Evolutionary conservation across 805 yeast genomes (phyloP).

Genomic region (Hagleromyces aurorensis): DNA sequence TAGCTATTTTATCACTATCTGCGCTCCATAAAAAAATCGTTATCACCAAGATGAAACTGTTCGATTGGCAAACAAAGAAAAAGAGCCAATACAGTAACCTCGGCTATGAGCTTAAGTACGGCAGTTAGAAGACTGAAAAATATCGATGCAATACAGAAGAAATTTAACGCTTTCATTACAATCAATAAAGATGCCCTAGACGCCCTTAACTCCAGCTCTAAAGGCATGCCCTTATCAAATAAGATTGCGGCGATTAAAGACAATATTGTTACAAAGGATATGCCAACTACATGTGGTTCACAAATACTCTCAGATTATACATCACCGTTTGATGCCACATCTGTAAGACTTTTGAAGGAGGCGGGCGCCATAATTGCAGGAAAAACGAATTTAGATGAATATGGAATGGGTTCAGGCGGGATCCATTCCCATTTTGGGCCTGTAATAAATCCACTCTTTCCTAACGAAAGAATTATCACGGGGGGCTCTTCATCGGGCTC

Average conservation of each 20-base stretch:
- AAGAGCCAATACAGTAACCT: conserved; percentile 2
- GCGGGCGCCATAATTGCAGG: conserved; percentile 57
- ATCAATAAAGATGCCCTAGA: conserved; percentile 22
- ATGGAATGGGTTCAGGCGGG: conserved; percentile 90
- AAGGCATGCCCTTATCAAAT: conserved; percentile 25
- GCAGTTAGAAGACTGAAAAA: conserved; percentile 11
- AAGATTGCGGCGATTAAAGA: conserved; percentile 58
- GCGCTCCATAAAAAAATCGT: too few relatives aligned
- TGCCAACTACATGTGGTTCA: conserved; percentile 78
- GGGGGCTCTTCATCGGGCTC: conserved; percentile 98
- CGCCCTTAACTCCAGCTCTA: conserved; percentile 5
- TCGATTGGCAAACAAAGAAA: neutral
- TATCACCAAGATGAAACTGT: too few relatives aligned
- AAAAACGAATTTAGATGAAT: conserved; percentile 90
- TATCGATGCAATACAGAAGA: conserved; percentile 19
- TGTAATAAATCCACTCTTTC: conserved; percentile 45
- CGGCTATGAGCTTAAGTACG: conserved; percentile 7
- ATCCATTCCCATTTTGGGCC: conserved; percentile 50
- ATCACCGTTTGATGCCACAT: conserved; percentile 82
- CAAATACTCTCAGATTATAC: conserved; percentile 46
- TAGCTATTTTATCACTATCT: too few relatives aligned
- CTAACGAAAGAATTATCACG: conserved; percentile 35
- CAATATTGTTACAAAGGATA: conserved; percentile 59
- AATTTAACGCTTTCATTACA: conserved; percentile 38
- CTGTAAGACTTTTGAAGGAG: conserved; percentile 42